A percentile compares a stretch with the other conserved stretches of the same genome.
These are phyloP conservation scores for Phytophthora citrophthora DNA, from an alignment of 352 stramenopile species.

Conservation along the genomic window DNA sequence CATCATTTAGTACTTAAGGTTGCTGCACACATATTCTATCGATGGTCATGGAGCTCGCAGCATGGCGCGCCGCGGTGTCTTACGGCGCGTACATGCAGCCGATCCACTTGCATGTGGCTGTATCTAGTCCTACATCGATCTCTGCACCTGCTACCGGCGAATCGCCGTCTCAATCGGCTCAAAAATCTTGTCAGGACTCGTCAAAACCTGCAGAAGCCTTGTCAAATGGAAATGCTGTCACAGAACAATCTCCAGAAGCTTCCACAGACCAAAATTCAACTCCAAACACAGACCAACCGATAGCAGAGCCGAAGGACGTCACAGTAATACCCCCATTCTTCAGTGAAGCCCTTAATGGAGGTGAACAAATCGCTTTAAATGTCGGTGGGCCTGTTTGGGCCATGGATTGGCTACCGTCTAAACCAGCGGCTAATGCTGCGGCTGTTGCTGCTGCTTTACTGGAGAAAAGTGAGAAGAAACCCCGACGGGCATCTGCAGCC, in stretches of 20 bases:
- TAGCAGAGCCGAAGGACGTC: not conserved
- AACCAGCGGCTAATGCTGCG: conserved; percentile 7
- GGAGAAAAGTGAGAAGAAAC: conserved; percentile 23
- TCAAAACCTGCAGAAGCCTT: not conserved
- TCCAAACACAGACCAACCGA: conserved; percentile 1
- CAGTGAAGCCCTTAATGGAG: conserved; percentile 40
- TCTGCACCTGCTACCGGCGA: conserved; percentile 1
- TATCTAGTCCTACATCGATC: not conserved
- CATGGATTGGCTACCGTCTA: conserved; percentile 79
- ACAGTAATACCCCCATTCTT: conserved; percentile 59
- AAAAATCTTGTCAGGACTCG: conserved; percentile 13
- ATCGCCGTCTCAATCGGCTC: conserved; percentile 10
- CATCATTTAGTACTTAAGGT: conserved; percentile 7
- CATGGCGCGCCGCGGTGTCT: conserved; percentile 43
- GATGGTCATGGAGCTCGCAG: conserved; percentile 30
- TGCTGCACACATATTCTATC: not conserved
- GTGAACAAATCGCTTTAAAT: conserved; percentile 61
- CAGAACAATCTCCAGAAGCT: conserved; percentile 14
- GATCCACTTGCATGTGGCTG: conserved; percentile 44
- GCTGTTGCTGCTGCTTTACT: conserved; percentile 6
- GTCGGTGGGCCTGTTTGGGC: conserved; percentile 79
- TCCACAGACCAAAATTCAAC: conserved; percentile 1
- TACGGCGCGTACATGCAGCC: conserved; percentile 56
- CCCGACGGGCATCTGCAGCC: not conserved
- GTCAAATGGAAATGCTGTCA: not conserved